Evolutionary conservation across 2,329 filamentous ascomycete species (phyloP).

Genomic region (Cryoendolithus antarcticus): DNA sequence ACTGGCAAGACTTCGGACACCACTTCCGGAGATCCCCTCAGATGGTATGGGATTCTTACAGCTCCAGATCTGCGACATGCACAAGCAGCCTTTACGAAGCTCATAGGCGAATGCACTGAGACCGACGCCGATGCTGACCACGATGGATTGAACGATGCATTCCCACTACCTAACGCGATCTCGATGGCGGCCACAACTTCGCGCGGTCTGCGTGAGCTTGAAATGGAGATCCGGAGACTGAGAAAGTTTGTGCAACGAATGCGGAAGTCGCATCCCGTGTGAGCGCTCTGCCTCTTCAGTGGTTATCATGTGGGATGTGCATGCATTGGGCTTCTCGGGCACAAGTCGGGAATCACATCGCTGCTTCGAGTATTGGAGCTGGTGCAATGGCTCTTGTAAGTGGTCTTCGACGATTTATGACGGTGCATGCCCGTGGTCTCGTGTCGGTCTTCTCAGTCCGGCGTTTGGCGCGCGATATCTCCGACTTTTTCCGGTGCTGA

Average conservation of each 20-base stretch:
- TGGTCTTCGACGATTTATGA: too few species aligned
- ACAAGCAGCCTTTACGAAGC: constrained; percentile 45
- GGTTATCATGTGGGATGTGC: too few species aligned
- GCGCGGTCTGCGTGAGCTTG: constrained; percentile 49
- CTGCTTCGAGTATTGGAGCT: too few species aligned
- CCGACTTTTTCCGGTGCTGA: too few species aligned
- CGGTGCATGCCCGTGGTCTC: too few species aligned
- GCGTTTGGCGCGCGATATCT: too few species aligned
- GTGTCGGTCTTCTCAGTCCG: too few species aligned
- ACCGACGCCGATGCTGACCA: neutral
- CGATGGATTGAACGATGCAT: neutral
- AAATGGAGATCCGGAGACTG: constrained; percentile 53
- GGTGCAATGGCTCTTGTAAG: too few species aligned
- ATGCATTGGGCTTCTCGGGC: too few species aligned
- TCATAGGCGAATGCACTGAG: constrained; percentile 34
- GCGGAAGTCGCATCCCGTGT: constrained; percentile 10
- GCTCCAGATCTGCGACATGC: constrained; percentile 40
- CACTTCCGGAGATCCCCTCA: constrained; percentile 38
- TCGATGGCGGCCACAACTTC: constrained; percentile 46
- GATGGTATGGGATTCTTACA: constrained; percentile 43
- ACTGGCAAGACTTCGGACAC: too few species aligned
- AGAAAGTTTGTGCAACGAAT: constrained; percentile 38
- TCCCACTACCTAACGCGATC: constrained; percentile 31
- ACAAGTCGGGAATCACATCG: too few species aligned
- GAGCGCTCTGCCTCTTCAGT: neutral